These are phyloP conservation scores for Picea sitchensis DNA, from an alignment of 75 land plant species.

Conservation along the genomic window DNA sequence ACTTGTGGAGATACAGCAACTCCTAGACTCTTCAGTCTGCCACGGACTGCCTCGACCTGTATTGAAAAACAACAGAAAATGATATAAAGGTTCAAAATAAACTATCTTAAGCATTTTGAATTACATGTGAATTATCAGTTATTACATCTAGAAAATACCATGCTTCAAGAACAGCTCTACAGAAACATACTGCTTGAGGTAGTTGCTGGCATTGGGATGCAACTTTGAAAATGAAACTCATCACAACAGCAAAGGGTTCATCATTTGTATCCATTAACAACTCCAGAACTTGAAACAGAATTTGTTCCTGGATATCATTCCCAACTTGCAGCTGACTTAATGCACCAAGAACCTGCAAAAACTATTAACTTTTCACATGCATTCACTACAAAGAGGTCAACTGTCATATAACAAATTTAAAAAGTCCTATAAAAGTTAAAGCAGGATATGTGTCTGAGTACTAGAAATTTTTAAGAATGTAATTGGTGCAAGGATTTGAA, in stretches of 20 bases:
- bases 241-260: constrained; percentile 77
- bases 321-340: constrained; percentile 85
- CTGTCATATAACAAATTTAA: neutral
- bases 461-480: neutral
- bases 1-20: constrained; percentile 66
- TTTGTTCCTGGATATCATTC: constrained; percentile 78
- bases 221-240: constrained; percentile 83
- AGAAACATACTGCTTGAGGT: constrained; percentile 67
- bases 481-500: neutral
- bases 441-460: neutral
- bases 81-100: neutral
- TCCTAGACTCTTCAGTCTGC: constrained; percentile 75
- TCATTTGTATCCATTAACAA: constrained; percentile 70
- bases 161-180: neutral
- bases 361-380: neutral
- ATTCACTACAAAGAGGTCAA: constrained; percentile 3
- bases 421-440: neutral
- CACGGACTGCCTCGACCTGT: constrained; percentile 75
- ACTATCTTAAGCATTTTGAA: neutral
- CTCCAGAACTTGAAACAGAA: constrained; percentile 64
- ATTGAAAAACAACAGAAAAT: constrained; percentile 7
- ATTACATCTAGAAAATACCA: constrained; percentile 1
- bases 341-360: constrained; percentile 78
- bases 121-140: neutral
- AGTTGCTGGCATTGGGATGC: constrained; percentile 84